Base-by-base conservation (phyloP, 1,284 basidiomycete genomes). In the Trichosporon ovoides region DNA sequence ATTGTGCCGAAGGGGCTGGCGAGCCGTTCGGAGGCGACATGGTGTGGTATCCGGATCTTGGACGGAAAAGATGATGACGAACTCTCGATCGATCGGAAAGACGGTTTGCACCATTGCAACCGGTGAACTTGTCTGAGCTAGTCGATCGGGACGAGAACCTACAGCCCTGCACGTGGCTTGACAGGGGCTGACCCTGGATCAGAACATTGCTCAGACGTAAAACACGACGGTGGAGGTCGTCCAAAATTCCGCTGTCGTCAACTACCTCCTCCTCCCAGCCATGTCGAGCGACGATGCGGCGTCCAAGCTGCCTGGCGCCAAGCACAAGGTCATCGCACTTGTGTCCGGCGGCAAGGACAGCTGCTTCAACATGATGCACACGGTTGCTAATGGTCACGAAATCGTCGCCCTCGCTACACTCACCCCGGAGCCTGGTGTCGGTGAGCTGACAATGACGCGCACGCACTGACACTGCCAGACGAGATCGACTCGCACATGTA, bases 401-500 rank as follows among this genome's bases (percentile, higher is more conserved):
- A 83, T 98, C 34, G 80, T 95, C 2, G 92, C 92, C 2, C 85
- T 94, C 18, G 96, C 93, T 3, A 92, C 92, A 40, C 80, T 98
- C 22, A 83, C 88, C 13, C 95, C 95, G 14, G 84, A 83, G 58
- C 78, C 81, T 48, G 93, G 91, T 67, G 89, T 89, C 83, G 92
- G 93, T 93, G 68, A 66, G 77, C 60, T 19, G 2, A 1, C 49
- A 2, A 10, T 12, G 7, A 36, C 22, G 3, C 36, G 7, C 13
- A 2, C 7, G 3, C 10, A 19, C 61, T 62, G 13, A 60, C 58
- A 14, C n/a, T n/a, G 28, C 9, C 48, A 96, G 96, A 98, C 81
- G 96, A 99, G 80, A 85, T 98, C 68, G 95, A 99, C 77, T 98
- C 95, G 46, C 98, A 95, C 80, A 84, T 99, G 78, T 99, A 97